These are phyloP conservation scores for Hammondia hammondi DNA, from an alignment of 169 alveolate species.

Conservation along the genomic window DNA sequence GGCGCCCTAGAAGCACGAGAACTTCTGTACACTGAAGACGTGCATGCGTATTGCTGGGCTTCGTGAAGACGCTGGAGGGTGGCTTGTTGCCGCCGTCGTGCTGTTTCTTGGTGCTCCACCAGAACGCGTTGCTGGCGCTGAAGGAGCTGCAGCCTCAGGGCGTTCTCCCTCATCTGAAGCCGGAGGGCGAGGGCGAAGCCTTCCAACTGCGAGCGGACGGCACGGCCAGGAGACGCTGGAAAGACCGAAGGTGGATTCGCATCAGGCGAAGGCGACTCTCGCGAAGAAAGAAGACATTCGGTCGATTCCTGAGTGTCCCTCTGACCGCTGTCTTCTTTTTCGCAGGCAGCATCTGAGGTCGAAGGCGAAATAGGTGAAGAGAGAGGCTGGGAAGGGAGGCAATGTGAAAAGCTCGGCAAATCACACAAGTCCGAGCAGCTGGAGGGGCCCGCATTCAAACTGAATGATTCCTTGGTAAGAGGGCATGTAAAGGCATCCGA, in stretches of 20 bases:
- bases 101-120: not conserved
- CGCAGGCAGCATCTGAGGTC: too few relatives aligned
- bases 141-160: not conserved
- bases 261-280: not conserved
- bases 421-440: not conserved
- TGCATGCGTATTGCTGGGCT: not conserved
- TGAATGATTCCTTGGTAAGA: not conserved
- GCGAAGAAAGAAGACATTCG: not conserved
- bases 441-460: not conserved
- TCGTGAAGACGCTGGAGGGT: not conserved
- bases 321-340: too few relatives aligned
- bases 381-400: too few relatives aligned
- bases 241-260: not conserved
- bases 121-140: not conserved
- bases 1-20: too few relatives aligned
- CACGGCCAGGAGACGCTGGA: too few relatives aligned
- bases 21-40: not conserved
- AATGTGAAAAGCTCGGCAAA: not conserved
- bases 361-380: too few relatives aligned
- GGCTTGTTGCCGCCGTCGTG: not conserved
- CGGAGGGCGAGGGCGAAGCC: not conserved
- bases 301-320: too few relatives aligned
- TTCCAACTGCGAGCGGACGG: not conserved
- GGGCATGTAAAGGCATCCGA: not conserved
- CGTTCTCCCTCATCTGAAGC: slow-evolving; percentile 7